Conservation (phyloP, 805 yeast species). For the Wickerhamomyces chambardii region DNA sequence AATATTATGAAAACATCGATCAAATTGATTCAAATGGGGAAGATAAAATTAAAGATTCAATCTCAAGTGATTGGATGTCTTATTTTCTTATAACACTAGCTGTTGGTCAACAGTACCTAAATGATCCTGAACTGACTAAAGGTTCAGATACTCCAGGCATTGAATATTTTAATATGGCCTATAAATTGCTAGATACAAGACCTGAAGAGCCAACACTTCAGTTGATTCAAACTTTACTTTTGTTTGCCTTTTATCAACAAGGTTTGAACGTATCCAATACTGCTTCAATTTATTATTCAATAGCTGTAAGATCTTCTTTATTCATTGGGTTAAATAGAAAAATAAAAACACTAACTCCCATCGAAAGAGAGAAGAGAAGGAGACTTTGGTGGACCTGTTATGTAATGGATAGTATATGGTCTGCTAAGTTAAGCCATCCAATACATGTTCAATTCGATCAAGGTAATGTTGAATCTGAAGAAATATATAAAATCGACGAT, state of each 20-base stretch:
- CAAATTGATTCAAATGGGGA: too few species aligned
- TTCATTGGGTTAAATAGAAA: conserved; percentile 23
- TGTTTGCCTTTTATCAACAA: conserved; percentile 26
- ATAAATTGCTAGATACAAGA: conserved; percentile 19
- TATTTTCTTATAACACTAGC: conserved; percentile 16
- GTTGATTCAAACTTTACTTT: conserved; percentile 22
- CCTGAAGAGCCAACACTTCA: conserved; percentile 25
- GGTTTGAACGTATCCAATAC: conserved; percentile 26
- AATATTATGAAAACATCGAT: too few species aligned
- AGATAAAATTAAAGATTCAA: too few species aligned
- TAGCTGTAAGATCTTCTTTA: conserved; percentile 23
- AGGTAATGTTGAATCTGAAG: conserved; percentile 21
- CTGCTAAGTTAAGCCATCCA: conserved; percentile 27
- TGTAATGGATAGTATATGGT: conserved; percentile 25
- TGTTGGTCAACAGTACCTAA: conserved; percentile 18
- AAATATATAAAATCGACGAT: conserved; percentile 15
- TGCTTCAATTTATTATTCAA: conserved; percentile 24
- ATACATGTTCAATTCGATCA: conserved; percentile 22
- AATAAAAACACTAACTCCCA: conserved; percentile 7
- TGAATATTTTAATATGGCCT: conserved; percentile 18
- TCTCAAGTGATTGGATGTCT: conserved; percentile 7
- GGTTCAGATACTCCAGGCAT: conserved; percentile 15
- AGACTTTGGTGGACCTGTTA: conserved; percentile 32
- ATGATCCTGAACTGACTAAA: conserved; percentile 2
- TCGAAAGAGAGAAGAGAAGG: conserved; percentile 22